These are phyloP conservation scores for Clathrus columnatus DNA, from an alignment of 768 basidiomycete genomes.

Conservation along the genomic window DNA sequence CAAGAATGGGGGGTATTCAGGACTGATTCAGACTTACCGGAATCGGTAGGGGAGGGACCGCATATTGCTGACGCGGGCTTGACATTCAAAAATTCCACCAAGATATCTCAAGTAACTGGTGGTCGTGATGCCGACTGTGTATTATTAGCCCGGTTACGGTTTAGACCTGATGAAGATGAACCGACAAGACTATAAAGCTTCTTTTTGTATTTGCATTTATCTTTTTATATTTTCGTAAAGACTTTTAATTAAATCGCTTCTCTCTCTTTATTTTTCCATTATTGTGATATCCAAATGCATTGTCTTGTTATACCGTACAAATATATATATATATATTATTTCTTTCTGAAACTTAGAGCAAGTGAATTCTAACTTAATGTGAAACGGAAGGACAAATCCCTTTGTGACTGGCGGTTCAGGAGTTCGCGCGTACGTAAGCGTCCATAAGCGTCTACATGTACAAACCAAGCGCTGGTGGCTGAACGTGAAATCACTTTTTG, in stretches of 20 bases:
- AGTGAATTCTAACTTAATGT: too few species aligned
- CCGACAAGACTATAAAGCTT: slow-evolving; percentile 37
- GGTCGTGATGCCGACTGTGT: slow-evolving; percentile 39
- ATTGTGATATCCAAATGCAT: background rate
- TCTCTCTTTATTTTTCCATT: background rate
- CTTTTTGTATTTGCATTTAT: background rate
- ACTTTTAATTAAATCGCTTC: background rate
- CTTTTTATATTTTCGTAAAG: background rate
- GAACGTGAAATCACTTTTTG: too few species aligned
- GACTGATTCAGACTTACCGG: slow-evolving; percentile 37
- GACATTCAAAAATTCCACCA: slow-evolving; percentile 32
- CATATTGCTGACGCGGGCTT: slow-evolving; percentile 16
- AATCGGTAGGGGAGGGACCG: slow-evolving; percentile 18
- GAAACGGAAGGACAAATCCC: too few species aligned
- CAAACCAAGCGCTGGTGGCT: too few species aligned
- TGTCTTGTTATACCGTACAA: too few species aligned
- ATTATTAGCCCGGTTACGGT: slow-evolving; percentile 54
- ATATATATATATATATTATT: too few species aligned
- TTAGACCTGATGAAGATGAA: slow-evolving; percentile 50
- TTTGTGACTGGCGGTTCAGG: too few species aligned
- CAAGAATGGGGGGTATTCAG: slow-evolving; percentile 72
- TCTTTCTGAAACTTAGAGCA: too few species aligned
- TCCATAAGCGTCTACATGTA: too few species aligned
- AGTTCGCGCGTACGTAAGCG: too few species aligned
- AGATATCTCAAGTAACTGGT: slow-evolving; percentile 37